A percentile compares a stretch with the other conserved stretches of the same genome.
These are phyloP conservation scores for Venturia oleaginea DNA, from an alignment of 2,329 filamentous ascomycete genomes.

Conservation along the genomic window DNA sequence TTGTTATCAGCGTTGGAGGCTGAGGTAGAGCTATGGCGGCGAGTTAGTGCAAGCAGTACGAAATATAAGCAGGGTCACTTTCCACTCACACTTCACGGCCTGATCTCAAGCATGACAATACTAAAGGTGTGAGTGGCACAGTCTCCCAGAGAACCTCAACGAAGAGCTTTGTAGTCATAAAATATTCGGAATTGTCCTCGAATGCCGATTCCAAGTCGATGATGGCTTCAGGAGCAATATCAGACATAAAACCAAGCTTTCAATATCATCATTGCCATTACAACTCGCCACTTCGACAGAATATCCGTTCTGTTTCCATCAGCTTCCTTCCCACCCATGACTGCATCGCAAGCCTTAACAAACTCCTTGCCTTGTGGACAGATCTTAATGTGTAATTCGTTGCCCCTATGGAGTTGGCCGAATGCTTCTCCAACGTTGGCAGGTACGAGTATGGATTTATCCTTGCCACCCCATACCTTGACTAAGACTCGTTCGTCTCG, in stretches of 20 bases:
- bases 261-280: background rate
- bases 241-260: background rate
- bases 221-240: background rate
- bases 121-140: background rate
- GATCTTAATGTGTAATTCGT: no score
- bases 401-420: no score
- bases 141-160: background rate
- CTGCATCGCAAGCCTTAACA: no score
- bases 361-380: no score
- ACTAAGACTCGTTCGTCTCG: no score
- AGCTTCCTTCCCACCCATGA: no score
- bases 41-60: background rate
- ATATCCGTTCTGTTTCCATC: no score
- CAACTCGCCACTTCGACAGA: no score
- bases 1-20: background rate
- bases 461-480: no score
- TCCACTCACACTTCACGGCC: background rate
- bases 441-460: no score
- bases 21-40: background rate
- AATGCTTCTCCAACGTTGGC: no score
- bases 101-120: background rate
- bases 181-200: no score
- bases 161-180: background rate
- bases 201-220: background rate
- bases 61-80: background rate